Conservation (phyloP, 23 red algal species). For the Gracilaria gracilis region DNA sequence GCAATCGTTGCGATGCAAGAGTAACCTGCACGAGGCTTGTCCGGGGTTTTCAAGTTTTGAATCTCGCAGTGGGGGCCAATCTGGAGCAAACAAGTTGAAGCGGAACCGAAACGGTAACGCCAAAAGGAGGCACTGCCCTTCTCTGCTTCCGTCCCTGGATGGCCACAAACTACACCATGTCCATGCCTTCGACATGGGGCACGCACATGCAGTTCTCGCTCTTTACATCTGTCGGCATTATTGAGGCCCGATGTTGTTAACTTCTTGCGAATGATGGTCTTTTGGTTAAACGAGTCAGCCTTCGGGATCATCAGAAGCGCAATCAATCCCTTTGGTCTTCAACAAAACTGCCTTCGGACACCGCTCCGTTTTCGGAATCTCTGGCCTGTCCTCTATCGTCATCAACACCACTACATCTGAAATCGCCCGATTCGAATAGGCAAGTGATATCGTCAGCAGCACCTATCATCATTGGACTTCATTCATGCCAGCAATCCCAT, state of each 20-base stretch:
- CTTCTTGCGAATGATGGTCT: not conserved
- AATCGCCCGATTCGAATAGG: not conserved
- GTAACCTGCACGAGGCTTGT: no score
- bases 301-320: not conserved
- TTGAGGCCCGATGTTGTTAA: not conserved
- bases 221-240: not conserved
- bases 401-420: not conserved
- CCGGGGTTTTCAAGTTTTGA: no score
- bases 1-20: no score
- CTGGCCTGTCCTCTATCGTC: not conserved
- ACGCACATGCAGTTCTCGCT: not conserved
- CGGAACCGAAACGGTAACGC: not conserved
- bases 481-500: conserved; percentile 1
- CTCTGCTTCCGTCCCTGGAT: not conserved
- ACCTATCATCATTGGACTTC: not conserved
- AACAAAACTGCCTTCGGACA: conserved; percentile 1
- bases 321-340: not conserved
- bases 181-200: not conserved
- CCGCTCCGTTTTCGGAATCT: not conserved
- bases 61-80: not conserved
- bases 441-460: not conserved
- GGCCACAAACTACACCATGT: not conserved
- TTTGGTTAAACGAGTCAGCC: not conserved
- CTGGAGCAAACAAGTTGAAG: not conserved
- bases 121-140: not conserved